phyloP scores from a whole-genome alignment of 1,284 basidiomycete genomes.

The Coriolopsis trogii region DNA sequence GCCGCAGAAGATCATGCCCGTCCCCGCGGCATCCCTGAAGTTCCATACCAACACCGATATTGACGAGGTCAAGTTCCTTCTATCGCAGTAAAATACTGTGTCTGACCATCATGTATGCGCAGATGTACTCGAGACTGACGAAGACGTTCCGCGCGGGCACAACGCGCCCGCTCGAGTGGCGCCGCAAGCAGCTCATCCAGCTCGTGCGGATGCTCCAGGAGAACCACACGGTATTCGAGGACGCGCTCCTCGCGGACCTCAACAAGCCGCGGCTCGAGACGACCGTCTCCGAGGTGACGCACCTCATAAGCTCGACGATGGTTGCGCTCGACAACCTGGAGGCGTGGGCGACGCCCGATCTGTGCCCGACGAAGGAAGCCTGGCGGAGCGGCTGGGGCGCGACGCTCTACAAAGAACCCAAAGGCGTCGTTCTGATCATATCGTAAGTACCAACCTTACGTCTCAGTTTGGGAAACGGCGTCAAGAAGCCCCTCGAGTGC shows the following conservation, averaged over 20 bases:
- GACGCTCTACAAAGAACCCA: constrained; percentile 53
- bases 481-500: no score
- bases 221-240: constrained; percentile 51
- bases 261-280: constrained; percentile 52
- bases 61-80: constrained; percentile 12
- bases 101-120: not conserved
- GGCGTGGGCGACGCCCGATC: constrained; percentile 55
- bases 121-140: constrained; percentile 50
- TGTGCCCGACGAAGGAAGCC: constrained; percentile 36
- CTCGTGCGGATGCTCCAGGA: constrained; percentile 65
- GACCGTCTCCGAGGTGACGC: constrained; percentile 40
- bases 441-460: constrained; percentile 31
- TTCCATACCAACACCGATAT: constrained; percentile 10
- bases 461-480: no score
- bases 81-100: no score
- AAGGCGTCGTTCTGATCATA: constrained; percentile 49
- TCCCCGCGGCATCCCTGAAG: constrained; percentile 4
- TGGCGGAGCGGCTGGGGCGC: constrained; percentile 45
- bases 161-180: constrained; percentile 55
- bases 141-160: constrained; percentile 52
- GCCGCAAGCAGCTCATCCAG: constrained; percentile 65
- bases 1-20: not conserved
- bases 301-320: constrained; percentile 46
- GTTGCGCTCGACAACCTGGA: constrained; percentile 51
- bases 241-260: constrained; percentile 55